phyloP scores from a whole-genome alignment of 2,329 filamentous ascomycete species.

The Teratosphaeria viscida region DNA sequence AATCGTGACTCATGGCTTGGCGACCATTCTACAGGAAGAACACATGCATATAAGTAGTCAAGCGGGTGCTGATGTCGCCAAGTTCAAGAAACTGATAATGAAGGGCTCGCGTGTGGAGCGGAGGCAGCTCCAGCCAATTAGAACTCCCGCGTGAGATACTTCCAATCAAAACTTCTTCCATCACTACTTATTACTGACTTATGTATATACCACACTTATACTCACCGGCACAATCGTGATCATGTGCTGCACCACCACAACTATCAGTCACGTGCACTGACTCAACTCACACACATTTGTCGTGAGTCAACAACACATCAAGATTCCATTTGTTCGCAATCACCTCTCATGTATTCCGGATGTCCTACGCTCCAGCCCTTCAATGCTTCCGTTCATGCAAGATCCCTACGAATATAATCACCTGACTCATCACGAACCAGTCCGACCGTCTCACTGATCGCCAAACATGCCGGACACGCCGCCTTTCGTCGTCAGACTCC shows the following conservation, averaged over 20 bases:
- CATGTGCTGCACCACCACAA: background rate
- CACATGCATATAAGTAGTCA: background rate
- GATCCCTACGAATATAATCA: constrained; percentile 6
- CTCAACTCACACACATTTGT: background rate
- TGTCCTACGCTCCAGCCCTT: background rate
- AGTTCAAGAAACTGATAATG: background rate
- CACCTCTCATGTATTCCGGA: background rate
- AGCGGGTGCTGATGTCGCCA: background rate
- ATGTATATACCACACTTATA: background rate
- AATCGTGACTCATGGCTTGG: background rate
- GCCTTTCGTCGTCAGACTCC: constrained; percentile 36
- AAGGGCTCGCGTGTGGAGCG: background rate
- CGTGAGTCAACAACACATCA: background rate
- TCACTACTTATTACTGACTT: background rate
- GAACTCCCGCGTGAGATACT: too few species aligned
- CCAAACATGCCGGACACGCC: background rate
- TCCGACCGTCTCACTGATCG: background rate
- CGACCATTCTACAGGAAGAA: background rate
- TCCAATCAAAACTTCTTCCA: background rate
- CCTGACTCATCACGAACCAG: constrained; percentile 3
- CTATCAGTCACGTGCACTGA: background rate
- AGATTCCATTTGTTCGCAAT: background rate
- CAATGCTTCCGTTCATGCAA: background rate
- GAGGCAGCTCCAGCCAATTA: background rate
- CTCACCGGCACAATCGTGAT: background rate